Evolutionary conservation across 176 grass and related monocot genomes (phyloP).

Genomic region (Sorghum bicolor): DNA sequence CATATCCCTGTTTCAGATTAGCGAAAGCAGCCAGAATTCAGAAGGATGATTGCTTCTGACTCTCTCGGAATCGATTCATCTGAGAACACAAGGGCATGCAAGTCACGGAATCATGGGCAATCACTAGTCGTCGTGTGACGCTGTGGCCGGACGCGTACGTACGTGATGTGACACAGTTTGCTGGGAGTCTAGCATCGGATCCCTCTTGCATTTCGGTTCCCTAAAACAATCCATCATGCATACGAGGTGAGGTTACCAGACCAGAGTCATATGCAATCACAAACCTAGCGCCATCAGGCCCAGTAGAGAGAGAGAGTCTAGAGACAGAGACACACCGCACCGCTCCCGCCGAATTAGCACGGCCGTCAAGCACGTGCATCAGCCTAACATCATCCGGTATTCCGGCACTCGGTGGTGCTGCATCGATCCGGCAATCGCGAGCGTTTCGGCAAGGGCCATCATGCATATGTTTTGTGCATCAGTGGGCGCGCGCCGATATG

Average conservation of each 20-base stretch:
- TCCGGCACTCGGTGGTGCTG: neutral
- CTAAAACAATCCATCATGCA: neutral
- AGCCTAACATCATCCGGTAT: neutral
- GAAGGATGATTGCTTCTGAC: neutral
- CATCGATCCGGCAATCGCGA: neutral
- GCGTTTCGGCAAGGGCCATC: neutral
- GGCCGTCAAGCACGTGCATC: constrained; percentile 2
- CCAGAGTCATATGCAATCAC: neutral
- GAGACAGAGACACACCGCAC: too few species aligned
- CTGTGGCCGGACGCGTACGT: neutral
- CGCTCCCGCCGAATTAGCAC: neutral
- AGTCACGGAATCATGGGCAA: neutral
- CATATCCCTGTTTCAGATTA: neutral
- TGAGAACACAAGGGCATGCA: neutral
- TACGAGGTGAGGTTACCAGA: neutral
- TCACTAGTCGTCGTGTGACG: neutral
- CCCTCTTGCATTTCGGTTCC: neutral
- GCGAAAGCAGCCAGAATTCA: neutral
- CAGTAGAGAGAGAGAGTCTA: neutral
- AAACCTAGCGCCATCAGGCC: neutral
- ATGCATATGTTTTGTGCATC: neutral
- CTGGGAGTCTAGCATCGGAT: neutral
- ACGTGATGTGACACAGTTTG: neutral
- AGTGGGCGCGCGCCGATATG: neutral
- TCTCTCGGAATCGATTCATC: neutral